Percentiles rank a stretch among this genome's conserved stretches.
Evolutionary conservation across 2,329 filamentous ascomycete species (phyloP).

Genomic region (Cercospora janseana): DNA sequence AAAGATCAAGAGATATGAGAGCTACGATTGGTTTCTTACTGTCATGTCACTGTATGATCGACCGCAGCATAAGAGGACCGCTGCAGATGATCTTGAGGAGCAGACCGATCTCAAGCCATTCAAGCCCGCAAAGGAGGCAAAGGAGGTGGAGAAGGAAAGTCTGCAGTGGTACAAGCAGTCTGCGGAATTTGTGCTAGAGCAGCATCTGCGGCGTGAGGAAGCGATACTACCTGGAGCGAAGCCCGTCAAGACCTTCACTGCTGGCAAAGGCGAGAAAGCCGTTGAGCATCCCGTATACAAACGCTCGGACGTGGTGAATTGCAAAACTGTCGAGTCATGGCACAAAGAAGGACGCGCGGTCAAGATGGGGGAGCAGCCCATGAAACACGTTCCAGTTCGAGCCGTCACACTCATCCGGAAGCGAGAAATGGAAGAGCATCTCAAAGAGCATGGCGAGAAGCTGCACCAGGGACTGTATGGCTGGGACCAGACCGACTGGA

Average conservation of each 20-base stretch:
- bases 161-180: slow-evolving; percentile 86
- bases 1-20: slow-evolving; percentile 71
- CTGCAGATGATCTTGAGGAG: slow-evolving; percentile 77
- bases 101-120: slow-evolving; percentile 70
- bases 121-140: slow-evolving; percentile 59
- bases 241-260: slow-evolving; percentile 71
- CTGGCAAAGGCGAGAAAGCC: slow-evolving; percentile 69
- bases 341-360: slow-evolving; percentile 90
- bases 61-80: slow-evolving; percentile 55
- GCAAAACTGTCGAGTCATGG: slow-evolving; percentile 94
- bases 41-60: slow-evolving; percentile 72
- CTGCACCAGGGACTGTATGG: slow-evolving; percentile 83
- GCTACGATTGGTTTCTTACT: slow-evolving; percentile 84
- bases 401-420: slow-evolving; percentile 85
- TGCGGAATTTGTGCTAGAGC: slow-evolving; percentile 76
- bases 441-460: slow-evolving; percentile 76
- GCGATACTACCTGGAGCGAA: slow-evolving; percentile 69
- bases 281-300: slow-evolving; percentile 78
- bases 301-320: slow-evolving; percentile 74
- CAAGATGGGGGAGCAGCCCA: slow-evolving; percentile 64
- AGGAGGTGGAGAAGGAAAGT: slow-evolving; percentile 52
- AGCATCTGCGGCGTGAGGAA: slow-evolving; percentile 89
- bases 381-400: slow-evolving; percentile 86
- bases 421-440: slow-evolving; percentile 82
- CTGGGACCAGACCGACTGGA: slow-evolving; percentile 86